A percentile compares a stretch with the other conserved stretches of the same genome.
Conservation (phyloP, 768 basidiomycete genomes). For the Auricularia cornea region DNA sequence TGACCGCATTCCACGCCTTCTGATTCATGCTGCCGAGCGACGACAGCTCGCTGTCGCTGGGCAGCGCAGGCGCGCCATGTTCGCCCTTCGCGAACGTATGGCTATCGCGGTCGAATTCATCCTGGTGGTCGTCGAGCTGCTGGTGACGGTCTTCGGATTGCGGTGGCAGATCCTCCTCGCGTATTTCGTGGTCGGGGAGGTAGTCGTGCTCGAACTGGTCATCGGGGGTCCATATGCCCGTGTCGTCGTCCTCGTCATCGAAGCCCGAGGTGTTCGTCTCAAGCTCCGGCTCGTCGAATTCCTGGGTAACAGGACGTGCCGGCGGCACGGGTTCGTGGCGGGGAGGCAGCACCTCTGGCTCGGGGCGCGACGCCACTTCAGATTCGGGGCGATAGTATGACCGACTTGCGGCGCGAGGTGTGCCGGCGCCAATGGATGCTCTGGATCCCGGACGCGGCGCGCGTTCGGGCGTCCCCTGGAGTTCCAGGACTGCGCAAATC, state of each 20-base stretch:
- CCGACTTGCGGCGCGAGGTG: not conserved
- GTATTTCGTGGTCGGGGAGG: not conserved
- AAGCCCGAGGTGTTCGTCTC: not conserved
- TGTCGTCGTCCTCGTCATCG: not conserved
- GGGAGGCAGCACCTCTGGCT: too few species aligned
- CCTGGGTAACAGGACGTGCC: too few species aligned
- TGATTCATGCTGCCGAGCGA: slow-evolving; percentile 33
- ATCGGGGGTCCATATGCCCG: not conserved
- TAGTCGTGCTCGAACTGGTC: not conserved
- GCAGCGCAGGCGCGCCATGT: not conserved
- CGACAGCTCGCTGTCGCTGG: slow-evolving; percentile 39
- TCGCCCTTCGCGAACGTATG: not conserved
- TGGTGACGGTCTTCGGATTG: not conserved
- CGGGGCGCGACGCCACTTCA: too few species aligned
- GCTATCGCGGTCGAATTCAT: not conserved
- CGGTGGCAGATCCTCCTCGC: not conserved
- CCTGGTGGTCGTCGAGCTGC: not conserved
- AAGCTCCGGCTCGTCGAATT: too few species aligned
- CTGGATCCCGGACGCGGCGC: not conserved
- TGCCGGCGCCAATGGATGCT: not conserved
- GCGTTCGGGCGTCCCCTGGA: not conserved
- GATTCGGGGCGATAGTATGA: not conserved
- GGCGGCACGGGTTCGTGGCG: too few species aligned
- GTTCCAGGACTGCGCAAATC: not conserved
- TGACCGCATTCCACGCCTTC: slow-evolving; percentile 28